phyloP scores from a whole-genome alignment of 1,139 yeast species.

The Zygoascus meyerae region DNA sequence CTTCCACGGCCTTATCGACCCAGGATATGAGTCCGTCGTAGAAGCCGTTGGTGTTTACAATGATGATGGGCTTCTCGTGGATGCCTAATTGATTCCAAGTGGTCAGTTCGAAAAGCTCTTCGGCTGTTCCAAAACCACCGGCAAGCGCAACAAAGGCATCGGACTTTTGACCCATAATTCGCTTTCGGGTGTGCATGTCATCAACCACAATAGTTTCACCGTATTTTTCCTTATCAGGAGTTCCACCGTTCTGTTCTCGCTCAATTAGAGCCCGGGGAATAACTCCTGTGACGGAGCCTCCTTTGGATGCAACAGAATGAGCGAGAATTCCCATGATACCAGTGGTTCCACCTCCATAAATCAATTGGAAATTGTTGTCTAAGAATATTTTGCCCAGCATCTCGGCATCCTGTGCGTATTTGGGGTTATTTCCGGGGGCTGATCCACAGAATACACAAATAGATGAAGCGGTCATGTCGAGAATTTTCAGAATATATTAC shows the following conservation, averaged over 20 bases:
- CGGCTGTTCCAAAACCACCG: constrained; percentile 89
- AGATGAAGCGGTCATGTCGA: not conserved
- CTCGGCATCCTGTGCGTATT: constrained; percentile 50
- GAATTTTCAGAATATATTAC: too few relatives aligned
- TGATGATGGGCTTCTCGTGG: constrained; percentile 72
- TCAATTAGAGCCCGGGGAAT: constrained; percentile 78
- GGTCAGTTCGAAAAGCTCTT: constrained; percentile 82
- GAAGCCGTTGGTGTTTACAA: constrained; percentile 75
- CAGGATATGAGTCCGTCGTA: constrained; percentile 62
- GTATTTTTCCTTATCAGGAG: constrained; percentile 53
- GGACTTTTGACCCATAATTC: constrained; percentile 82
- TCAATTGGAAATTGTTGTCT: constrained; percentile 61
- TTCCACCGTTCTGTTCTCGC: constrained; percentile 55
- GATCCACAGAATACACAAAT: constrained; percentile 83
- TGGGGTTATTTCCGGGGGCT: constrained; percentile 55
- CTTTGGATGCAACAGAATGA: constrained; percentile 56
- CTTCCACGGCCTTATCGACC: constrained; percentile 34
- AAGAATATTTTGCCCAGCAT: constrained; percentile 58
- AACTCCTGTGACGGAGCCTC: constrained; percentile 79
- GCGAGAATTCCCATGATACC: constrained; percentile 79
- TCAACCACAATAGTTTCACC: constrained; percentile 77
- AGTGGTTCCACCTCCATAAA: constrained; percentile 88
- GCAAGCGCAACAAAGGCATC: constrained; percentile 86
- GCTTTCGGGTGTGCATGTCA: constrained; percentile 88
- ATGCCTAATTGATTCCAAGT: constrained; percentile 90